phyloP scores from a whole-genome alignment of 2,329 filamentous ascomycete species.

The Chrysosporium keratinophilum region DNA sequence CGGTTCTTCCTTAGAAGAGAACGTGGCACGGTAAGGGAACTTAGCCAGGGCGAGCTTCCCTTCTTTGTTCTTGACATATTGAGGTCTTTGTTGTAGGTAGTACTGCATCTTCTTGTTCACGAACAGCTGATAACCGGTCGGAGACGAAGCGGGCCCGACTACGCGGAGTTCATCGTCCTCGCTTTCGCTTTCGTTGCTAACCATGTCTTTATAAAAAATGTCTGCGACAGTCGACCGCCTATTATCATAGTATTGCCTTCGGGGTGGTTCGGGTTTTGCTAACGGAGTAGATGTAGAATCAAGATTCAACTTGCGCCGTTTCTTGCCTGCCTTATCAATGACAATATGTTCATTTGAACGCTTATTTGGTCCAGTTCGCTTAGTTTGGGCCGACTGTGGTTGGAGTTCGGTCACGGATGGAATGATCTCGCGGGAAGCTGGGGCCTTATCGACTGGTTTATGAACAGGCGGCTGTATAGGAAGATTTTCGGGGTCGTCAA shows the following conservation, averaged over 20 bases:
- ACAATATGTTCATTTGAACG: conserved; percentile 21
- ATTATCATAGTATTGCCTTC: not conserved
- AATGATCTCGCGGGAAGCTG: not conserved
- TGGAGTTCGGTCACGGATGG: not conserved
- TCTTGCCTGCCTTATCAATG: conserved; percentile 22
- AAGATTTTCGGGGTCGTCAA: not conserved
- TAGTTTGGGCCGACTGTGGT: not conserved
- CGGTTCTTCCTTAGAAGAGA: conserved; percentile 11
- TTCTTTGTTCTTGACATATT: conserved; percentile 17
- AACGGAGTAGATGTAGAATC: not conserved
- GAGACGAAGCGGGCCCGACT: conserved; percentile 18
- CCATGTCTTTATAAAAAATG: conserved; percentile 35
- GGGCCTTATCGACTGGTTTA: not conserved
- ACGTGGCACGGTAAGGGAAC: conserved; percentile 21
- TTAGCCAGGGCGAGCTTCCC: conserved; percentile 21
- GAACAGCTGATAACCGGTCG: conserved; percentile 23
- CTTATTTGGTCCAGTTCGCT: not conserved
- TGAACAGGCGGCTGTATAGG: not conserved
- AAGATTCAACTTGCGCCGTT: conserved; percentile 24
- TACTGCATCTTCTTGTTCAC: conserved; percentile 25
- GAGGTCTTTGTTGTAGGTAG: conserved; percentile 22
- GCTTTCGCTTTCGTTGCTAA: not conserved
- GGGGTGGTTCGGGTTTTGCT: not conserved
- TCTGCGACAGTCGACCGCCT: conserved; percentile 15
- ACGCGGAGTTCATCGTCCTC: conserved; percentile 22